Evolutionary conservation across 2,329 filamentous ascomycete species (phyloP).

Genomic region (Dactylellina sp.): DNA sequence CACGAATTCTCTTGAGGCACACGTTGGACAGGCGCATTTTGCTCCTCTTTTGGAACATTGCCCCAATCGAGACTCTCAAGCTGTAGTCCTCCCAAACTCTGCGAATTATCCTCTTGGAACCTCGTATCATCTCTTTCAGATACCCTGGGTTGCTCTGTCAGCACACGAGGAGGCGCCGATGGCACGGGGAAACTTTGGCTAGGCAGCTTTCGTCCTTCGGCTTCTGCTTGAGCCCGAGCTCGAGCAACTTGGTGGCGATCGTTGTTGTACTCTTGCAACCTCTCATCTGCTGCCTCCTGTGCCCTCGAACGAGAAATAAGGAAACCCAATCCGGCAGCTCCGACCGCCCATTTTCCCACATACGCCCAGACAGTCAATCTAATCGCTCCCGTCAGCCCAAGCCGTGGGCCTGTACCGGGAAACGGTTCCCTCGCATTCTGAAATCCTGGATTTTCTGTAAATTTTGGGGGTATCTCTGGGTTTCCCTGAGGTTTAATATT

Average conservation of each 20-base stretch:
- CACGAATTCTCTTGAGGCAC: conserved; percentile 30
- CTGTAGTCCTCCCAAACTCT: conserved; percentile 42
- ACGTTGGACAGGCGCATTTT: background rate
- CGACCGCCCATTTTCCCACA: conserved; percentile 31
- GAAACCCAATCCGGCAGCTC: conserved; percentile 7
- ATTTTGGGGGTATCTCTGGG: background rate
- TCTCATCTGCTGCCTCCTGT: conserved; percentile 35
- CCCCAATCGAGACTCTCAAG: conserved; percentile 46
- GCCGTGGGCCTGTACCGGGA: background rate
- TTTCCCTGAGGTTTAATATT: background rate
- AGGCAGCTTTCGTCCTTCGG: background rate
- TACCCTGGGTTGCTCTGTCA: background rate
- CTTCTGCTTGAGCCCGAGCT: conserved; percentile 5
- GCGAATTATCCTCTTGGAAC: conserved; percentile 19
- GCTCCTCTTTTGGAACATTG: conserved; percentile 21
- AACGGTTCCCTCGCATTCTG: background rate
- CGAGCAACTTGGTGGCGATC: conserved; percentile 34
- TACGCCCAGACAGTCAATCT: conserved; percentile 23
- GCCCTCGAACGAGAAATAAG: conserved; percentile 13
- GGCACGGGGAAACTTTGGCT: conserved; percentile 2
- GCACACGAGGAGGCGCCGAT: conserved; percentile 2
- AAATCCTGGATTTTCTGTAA: background rate
- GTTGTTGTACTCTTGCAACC: conserved; percentile 46
- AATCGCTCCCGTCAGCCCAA: background rate
- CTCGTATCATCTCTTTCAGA: background rate